Percentiles rank a stretch among this genome's conserved stretches.
Evolutionary conservation across 225 moss, liverwort and hornwort genomes (phyloP).

Genomic region (Antitrichia curtipendula): DNA sequence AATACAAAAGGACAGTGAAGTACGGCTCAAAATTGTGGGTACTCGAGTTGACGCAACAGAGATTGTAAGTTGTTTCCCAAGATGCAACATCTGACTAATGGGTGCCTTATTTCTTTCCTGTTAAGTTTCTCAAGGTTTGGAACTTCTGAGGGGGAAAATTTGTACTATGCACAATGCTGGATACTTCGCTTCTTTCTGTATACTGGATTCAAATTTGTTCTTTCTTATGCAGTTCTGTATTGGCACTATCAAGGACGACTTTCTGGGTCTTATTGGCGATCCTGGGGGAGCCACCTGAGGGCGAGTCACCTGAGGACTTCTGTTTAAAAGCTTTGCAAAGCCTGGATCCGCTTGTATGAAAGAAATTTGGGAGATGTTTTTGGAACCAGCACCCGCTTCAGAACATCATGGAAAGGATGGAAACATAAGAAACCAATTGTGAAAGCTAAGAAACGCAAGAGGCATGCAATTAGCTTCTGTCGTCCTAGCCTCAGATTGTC

Average conservation of each 20-base stretch:
- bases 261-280: constrained; percentile 74
- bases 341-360: background rate
- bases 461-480: background rate
- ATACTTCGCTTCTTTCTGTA: background rate
- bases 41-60: constrained; percentile 85
- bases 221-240: constrained; percentile 55
- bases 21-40: constrained; percentile 80
- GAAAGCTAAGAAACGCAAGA: background rate
- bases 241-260: constrained; percentile 84
- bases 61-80: constrained; percentile 39
- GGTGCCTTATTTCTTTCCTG: background rate
- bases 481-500: background rate
- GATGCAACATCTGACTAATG: background rate
- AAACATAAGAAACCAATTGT: background rate
- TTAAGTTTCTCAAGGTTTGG: background rate
- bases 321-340: background rate
- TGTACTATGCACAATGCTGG: background rate
- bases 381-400: background rate
- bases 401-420: background rate
- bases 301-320: background rate
- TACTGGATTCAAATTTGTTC: background rate
- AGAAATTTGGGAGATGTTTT: background rate
- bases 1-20: constrained; percentile 93
- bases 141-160: background rate
- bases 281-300: constrained; percentile 46